phyloP scores from a whole-genome alignment of 306 rosid genomes.

The Arachis hypogaea region DNA sequence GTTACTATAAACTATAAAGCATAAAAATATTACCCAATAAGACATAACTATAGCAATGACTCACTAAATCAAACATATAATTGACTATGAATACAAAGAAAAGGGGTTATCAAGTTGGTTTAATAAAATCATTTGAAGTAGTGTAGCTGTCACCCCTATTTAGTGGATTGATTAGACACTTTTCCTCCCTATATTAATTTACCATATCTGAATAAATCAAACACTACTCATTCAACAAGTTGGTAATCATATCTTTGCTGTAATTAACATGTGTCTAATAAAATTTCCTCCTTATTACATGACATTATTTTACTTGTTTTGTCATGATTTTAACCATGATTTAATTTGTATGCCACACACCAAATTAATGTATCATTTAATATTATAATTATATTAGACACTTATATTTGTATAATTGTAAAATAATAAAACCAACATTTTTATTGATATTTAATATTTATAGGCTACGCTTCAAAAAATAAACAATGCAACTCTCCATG shows the following conservation, averaged over 20 bases:
- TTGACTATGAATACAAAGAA: not conserved
- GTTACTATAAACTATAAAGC: not conserved
- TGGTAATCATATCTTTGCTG: slow-evolving; percentile 3
- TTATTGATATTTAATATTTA: no score
- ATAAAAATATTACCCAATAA: not conserved
- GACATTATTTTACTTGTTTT: not conserved
- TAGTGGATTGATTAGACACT: not conserved
- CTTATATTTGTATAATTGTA: no score
- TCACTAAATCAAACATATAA: not conserved
- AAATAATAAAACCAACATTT: no score
- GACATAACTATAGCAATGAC: not conserved
- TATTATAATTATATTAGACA: no score
- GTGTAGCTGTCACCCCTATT: slow-evolving; percentile 11
- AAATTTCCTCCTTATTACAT: not conserved
- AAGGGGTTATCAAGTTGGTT: not conserved
- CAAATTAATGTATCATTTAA: no score
- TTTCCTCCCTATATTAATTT: not conserved
- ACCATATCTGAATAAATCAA: not conserved
- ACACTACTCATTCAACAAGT: not conserved
- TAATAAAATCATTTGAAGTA: not conserved
- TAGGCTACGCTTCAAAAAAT: no score
- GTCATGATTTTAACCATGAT: not conserved
- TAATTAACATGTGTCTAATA: not conserved
- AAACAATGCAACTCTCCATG: no score
- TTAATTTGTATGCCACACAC: no score